These are phyloP conservation scores for Jaenimonas drosophilae DNA, from an alignment of 208 protist species.

Conservation along the genomic window DNA sequence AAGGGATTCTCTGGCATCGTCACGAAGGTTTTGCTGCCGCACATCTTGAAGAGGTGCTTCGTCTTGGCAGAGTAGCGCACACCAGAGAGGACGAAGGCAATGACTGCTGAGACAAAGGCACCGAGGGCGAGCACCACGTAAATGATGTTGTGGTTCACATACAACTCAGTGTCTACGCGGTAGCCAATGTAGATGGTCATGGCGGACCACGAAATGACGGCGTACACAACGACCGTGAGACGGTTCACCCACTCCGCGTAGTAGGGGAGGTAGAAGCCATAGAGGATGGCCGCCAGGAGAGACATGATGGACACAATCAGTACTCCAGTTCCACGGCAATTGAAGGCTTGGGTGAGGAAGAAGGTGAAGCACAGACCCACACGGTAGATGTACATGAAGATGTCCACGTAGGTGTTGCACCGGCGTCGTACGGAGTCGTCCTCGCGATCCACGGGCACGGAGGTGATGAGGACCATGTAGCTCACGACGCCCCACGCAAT, in stretches of 20 bases:
- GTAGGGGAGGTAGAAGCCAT: conserved; percentile 8
- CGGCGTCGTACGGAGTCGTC: conserved; percentile 4
- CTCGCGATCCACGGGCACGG: conserved; percentile 1
- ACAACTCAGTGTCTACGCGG: not conserved
- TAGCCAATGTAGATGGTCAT: conserved; percentile 6
- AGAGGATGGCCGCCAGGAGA: conserved; percentile 4
- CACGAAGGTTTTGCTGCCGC: not conserved
- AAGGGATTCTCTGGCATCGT: conserved; percentile 10
- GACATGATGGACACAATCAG: conserved; percentile 4
- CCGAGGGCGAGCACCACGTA: conserved; percentile 6
- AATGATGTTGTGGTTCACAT: not conserved
- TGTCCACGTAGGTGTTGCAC: conserved; percentile 1
- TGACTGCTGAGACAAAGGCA: not conserved
- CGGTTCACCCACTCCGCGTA: conserved; percentile 9
- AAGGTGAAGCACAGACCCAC: conserved; percentile 9
- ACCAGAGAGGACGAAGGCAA: conserved; percentile 4
- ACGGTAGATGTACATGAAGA: conserved; percentile 6
- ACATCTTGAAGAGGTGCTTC: conserved; percentile 2
- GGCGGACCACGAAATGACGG: conserved; percentile 5
- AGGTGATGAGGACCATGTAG: not conserved
- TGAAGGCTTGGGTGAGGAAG: conserved; percentile 1
- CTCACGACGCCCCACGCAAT: conserved; percentile 1
- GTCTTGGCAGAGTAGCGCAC: conserved; percentile 6
- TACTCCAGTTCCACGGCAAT: not conserved
- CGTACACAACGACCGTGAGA: not conserved